Conservation (phyloP, 2,329 filamentous ascomycete genomes). For the Arthrobotrys conoides region DNA sequence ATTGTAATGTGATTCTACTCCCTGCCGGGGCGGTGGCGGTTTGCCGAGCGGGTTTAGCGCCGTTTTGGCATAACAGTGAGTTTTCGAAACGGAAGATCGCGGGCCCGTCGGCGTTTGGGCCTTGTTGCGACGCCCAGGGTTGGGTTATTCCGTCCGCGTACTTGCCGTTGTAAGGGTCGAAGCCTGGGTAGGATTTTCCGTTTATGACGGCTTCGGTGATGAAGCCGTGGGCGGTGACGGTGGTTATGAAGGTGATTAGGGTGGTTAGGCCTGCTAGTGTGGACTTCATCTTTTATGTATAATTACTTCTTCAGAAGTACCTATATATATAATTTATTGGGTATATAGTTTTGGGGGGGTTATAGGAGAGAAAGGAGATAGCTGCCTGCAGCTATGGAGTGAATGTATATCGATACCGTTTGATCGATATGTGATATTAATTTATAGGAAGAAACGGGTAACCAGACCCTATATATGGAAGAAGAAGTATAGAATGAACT, state of each 20-base stretch:
- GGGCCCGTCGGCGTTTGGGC: slow-evolving; percentile 21
- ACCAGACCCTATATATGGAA: not conserved
- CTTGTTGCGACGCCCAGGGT: slow-evolving; percentile 61
- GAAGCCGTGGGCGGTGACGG: slow-evolving; percentile 61
- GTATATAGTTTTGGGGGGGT: too few species aligned
- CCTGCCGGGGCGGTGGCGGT: slow-evolving; percentile 69
- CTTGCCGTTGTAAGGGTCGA: slow-evolving; percentile 61
- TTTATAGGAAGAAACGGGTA: slow-evolving; percentile 2
- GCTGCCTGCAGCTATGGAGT: slow-evolving; percentile 44
- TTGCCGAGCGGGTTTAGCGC: slow-evolving; percentile 67
- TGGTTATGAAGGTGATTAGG: slow-evolving; percentile 42
- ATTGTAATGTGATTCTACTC: slow-evolving; percentile 69
- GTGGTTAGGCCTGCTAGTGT: slow-evolving; percentile 34
- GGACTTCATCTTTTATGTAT: slow-evolving; percentile 60
- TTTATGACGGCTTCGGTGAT: slow-evolving; percentile 61
- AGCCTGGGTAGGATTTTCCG: slow-evolving; percentile 56
- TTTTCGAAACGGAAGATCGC: slow-evolving; percentile 68
- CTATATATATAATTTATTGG: not conserved
- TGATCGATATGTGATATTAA: slow-evolving; percentile 1
- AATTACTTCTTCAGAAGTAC: not conserved
- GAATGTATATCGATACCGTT: too few species aligned
- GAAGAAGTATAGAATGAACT: slow-evolving; percentile 2
- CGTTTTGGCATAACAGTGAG: slow-evolving; percentile 70
- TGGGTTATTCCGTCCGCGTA: slow-evolving; percentile 23
- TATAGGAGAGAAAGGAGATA: not conserved